These are phyloP conservation scores for Mortierella sp. DNA, from an alignment of 371 early-diverging fungal species.

Conservation along the genomic window DNA sequence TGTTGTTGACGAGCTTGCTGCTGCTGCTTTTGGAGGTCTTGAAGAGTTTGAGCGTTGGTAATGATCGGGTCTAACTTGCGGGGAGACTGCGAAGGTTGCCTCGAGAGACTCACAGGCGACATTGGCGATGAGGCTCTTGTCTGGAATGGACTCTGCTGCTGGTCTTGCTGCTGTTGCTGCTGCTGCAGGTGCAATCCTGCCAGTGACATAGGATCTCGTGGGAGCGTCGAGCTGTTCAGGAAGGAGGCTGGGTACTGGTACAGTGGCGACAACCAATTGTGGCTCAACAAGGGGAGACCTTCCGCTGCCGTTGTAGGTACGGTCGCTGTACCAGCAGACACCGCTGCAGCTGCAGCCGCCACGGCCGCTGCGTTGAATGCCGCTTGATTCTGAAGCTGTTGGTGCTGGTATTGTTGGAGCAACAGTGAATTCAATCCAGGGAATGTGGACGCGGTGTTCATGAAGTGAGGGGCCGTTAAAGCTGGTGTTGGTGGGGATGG, in stretches of 20 bases:
- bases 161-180: slow-evolving; percentile 19
- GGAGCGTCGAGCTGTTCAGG: slow-evolving; percentile 9
- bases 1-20: slow-evolving; percentile 12
- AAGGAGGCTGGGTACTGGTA: slow-evolving; percentile 30
- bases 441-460: slow-evolving; percentile 21
- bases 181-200: slow-evolving; percentile 22
- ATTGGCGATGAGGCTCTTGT: slow-evolving; percentile 8
- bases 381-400: slow-evolving; percentile 25
- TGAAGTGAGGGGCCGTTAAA: slow-evolving; percentile 24
- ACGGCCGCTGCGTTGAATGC: slow-evolving; percentile 17
- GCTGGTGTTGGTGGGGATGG: slow-evolving; percentile 46
- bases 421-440: slow-evolving; percentile 27
- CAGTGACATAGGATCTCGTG: slow-evolving; percentile 19
- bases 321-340: background rate
- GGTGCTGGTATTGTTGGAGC: slow-evolving; percentile 48
- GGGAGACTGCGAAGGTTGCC: slow-evolving; percentile 3
- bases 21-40: slow-evolving; percentile 19
- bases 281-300: slow-evolving; percentile 9
- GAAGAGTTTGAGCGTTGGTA: slow-evolving; percentile 5
- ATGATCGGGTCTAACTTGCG: slow-evolving; percentile 12
- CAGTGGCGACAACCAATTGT: slow-evolving; percentile 28
- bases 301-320: slow-evolving; percentile 7
- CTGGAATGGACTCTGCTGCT: slow-evolving; percentile 13
- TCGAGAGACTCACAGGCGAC: slow-evolving; percentile 12
- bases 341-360: slow-evolving; percentile 7